Percentiles rank a stretch among this genome's conserved stretches.
Evolutionary conservation across 1,284 basidiomycete genomes (phyloP).

Genomic region (Microbotryum violaceum): DNA sequence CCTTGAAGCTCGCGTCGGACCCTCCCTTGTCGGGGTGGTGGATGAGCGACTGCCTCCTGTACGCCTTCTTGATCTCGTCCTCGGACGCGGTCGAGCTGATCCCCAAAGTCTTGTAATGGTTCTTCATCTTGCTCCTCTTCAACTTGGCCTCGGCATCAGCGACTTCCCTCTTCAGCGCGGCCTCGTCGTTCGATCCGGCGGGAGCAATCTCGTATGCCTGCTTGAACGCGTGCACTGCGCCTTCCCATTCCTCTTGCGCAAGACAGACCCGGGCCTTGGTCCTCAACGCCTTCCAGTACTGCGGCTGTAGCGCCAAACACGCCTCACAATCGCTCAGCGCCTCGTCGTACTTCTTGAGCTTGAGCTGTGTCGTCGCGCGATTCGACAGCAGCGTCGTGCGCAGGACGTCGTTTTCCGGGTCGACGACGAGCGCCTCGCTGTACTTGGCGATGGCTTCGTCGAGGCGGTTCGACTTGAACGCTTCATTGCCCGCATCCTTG

Average conservation of each 20-base stretch:
- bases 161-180: slow-evolving; percentile 57
- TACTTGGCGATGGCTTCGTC: slow-evolving; percentile 63
- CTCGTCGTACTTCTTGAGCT: slow-evolving; percentile 59
- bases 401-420: slow-evolving; percentile 47
- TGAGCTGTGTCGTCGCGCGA: slow-evolving; percentile 69
- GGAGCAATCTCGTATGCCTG: slow-evolving; percentile 59
- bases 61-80: slow-evolving; percentile 61
- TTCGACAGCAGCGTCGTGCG: slow-evolving; percentile 73
- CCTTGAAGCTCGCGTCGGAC: slow-evolving; percentile 63
- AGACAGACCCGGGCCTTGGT: slow-evolving; percentile 73
- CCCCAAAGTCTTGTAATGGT: slow-evolving; percentile 35
- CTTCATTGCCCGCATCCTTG: slow-evolving; percentile 74
- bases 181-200: slow-evolving; percentile 55
- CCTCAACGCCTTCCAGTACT: slow-evolving; percentile 74
- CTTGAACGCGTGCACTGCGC: slow-evolving; percentile 67
- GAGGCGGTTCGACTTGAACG: slow-evolving; percentile 60
- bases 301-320: slow-evolving; percentile 57
- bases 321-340: slow-evolving; percentile 63
- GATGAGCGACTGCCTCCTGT: slow-evolving; percentile 58
- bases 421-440: slow-evolving; percentile 55
- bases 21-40: slow-evolving; percentile 65
- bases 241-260: slow-evolving; percentile 65
- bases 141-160: slow-evolving; percentile 67
- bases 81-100: slow-evolving; percentile 46
- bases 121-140: slow-evolving; percentile 71